A percentile compares a stretch with the other conserved stretches of the same genome.
Evolutionary conservation across 257 asterid genomes (phyloP).

Genomic region (Solanum pinnatisectum): DNA sequence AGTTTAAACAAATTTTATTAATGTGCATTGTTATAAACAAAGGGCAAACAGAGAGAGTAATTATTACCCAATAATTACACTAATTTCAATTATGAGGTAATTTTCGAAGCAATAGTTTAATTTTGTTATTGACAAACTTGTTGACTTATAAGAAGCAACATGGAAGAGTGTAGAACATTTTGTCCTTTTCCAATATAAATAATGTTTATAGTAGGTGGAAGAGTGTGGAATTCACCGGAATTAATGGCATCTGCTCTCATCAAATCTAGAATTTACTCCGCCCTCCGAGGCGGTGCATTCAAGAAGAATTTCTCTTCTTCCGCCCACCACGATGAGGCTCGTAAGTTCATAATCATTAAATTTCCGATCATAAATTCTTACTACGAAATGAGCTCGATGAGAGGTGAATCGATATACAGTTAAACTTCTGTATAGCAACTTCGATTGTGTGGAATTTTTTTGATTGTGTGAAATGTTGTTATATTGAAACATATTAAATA

Average conservation of each 20-base stretch:
- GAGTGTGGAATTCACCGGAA: background rate
- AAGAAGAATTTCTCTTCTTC: constrained; percentile 57
- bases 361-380: background rate
- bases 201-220: background rate
- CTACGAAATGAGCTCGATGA: background rate
- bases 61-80: too few relatives aligned
- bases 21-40: too few relatives aligned
- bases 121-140: too few relatives aligned
- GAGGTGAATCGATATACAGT: too few relatives aligned
- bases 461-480: too few relatives aligned
- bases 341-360: constrained; percentile 17
- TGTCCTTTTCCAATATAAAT: background rate
- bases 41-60: too few relatives aligned
- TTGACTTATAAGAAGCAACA: background rate
- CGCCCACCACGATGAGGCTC: constrained; percentile 57
- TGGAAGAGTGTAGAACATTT: background rate
- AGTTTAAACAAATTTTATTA: too few relatives aligned
- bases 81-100: too few relatives aligned
- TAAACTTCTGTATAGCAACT: too few relatives aligned
- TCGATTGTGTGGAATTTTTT: too few relatives aligned
- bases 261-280: constrained; percentile 69
- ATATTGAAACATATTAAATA: too few relatives aligned
- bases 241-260: constrained; percentile 67
- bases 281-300: constrained; percentile 51
- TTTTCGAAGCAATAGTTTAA: too few relatives aligned